Evolutionary conservation across 192 early-diverging fungal genomes (phyloP).

Genomic region (Rhizophagus sp.): DNA sequence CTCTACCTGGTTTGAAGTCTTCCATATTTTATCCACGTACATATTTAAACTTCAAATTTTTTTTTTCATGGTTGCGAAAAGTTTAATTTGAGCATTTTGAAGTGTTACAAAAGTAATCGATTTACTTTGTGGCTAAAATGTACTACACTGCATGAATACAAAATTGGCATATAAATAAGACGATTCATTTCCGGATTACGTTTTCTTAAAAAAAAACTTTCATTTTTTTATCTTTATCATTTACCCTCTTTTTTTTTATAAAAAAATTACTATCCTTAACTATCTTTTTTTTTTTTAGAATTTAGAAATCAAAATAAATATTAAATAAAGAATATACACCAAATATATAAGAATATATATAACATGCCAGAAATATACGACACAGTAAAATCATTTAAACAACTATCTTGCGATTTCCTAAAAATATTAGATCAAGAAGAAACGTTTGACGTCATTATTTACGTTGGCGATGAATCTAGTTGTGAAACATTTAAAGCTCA

Average conservation of each 20-base stretch:
- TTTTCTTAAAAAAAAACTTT: not conserved
- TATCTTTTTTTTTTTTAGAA: not conserved
- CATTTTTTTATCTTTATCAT: not conserved
- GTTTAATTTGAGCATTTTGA: no score
- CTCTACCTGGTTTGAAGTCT: not conserved
- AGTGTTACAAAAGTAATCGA: no score
- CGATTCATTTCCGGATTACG: not conserved
- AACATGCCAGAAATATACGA: conserved; percentile 14
- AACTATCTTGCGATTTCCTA: conserved; percentile 1
- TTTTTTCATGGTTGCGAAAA: no score
- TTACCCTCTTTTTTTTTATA: not conserved
- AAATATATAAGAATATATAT: not conserved
- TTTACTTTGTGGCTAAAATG: not conserved
- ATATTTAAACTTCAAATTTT: not conserved
- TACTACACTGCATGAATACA: not conserved
- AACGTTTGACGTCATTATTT: conserved; percentile 10
- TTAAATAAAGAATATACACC: not conserved
- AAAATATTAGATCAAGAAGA: conserved; percentile 24
- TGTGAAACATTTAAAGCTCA: conserved; percentile 7
- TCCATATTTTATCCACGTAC: not conserved
- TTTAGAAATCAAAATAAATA: not conserved
- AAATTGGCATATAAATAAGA: not conserved
- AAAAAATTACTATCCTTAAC: not conserved
- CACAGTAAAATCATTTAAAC: conserved; percentile 14
- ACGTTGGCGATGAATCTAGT: not conserved